Evolutionary conservation across 306 rosid species (phyloP).

Genomic region (Mimosa bimucronata): DNA sequence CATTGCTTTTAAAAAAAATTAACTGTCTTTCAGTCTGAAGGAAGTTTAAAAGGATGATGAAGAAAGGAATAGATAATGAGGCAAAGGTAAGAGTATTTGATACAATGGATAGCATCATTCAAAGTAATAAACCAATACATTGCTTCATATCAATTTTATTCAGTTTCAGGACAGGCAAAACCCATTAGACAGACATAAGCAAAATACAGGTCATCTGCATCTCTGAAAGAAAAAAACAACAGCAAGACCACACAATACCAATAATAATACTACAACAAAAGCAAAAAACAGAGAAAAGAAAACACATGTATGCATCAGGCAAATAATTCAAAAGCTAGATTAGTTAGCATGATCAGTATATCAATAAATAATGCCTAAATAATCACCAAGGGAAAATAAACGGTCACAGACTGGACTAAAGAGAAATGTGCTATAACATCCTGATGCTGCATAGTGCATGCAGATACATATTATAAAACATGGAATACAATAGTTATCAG

Average conservation of each 20-base stretch:
- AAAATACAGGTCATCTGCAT: too few species aligned
- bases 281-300: background rate
- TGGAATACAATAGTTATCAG: background rate
- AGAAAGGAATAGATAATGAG: background rate
- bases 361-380: too few species aligned
- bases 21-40: slow-evolving; percentile 25
- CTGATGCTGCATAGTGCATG: too few species aligned
- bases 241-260: slow-evolving; percentile 8
- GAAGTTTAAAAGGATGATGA: slow-evolving; percentile 11
- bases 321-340: background rate
- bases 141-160: slow-evolving; percentile 7
- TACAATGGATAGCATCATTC: too few species aligned
- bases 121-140: slow-evolving; percentile 19
- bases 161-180: slow-evolving; percentile 10
- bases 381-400: too few species aligned
- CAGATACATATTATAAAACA: too few species aligned
- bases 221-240: slow-evolving; percentile 5
- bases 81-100: too few species aligned
- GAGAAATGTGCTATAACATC: too few species aligned
- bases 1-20: slow-evolving; percentile 13
- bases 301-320: background rate
- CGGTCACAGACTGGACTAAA: too few species aligned
- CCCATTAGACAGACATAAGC: background rate
- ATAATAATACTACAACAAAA: background rate
- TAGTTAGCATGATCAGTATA: too few species aligned